Evolutionary conservation across 805 yeast species (phyloP).

Genomic region (Candida rishiriensis): DNA sequence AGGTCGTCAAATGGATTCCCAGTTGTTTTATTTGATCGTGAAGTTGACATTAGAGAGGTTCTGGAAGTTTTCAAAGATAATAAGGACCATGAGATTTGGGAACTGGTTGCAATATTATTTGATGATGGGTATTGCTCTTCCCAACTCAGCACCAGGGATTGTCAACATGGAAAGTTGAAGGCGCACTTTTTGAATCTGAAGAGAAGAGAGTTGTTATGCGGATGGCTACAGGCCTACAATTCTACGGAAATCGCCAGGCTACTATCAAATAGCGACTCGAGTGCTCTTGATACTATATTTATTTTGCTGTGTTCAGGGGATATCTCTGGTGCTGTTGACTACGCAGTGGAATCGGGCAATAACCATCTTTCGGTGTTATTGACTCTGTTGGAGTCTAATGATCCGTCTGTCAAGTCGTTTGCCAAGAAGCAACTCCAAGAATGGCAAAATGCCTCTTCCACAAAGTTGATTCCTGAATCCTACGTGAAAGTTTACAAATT

Average conservation of each 20-base stretch:
- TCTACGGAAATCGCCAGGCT: slow-evolving; percentile 31
- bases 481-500: slow-evolving; percentile 60
- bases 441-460: slow-evolving; percentile 51
- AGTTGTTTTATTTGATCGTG: slow-evolving; percentile 25
- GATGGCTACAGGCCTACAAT: slow-evolving; percentile 54
- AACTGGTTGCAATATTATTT: slow-evolving; percentile 60
- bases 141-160: slow-evolving; percentile 8
- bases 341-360: slow-evolving; percentile 59
- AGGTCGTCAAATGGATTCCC: slow-evolving; percentile 34
- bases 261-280: slow-evolving; percentile 23
- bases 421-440: slow-evolving; percentile 60
- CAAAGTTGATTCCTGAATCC: slow-evolving; percentile 45
- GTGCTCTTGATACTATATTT: slow-evolving; percentile 49
- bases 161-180: slow-evolving; percentile 5
- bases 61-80: slow-evolving; percentile 10
- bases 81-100: slow-evolving; percentile 37
- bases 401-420: slow-evolving; percentile 46
- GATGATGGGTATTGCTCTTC: slow-evolving; percentile 33
- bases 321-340: slow-evolving; percentile 53
- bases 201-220: slow-evolving; percentile 43
- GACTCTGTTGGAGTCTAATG: slow-evolving; percentile 69
- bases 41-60: slow-evolving; percentile 30
- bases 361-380: slow-evolving; percentile 67
- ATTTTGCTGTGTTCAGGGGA: slow-evolving; percentile 49
- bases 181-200: slow-evolving; percentile 17